These are phyloP conservation scores for Penicillium fimorum DNA, from an alignment of 495 filamentous ascomycete species.

Conservation along the genomic window DNA sequence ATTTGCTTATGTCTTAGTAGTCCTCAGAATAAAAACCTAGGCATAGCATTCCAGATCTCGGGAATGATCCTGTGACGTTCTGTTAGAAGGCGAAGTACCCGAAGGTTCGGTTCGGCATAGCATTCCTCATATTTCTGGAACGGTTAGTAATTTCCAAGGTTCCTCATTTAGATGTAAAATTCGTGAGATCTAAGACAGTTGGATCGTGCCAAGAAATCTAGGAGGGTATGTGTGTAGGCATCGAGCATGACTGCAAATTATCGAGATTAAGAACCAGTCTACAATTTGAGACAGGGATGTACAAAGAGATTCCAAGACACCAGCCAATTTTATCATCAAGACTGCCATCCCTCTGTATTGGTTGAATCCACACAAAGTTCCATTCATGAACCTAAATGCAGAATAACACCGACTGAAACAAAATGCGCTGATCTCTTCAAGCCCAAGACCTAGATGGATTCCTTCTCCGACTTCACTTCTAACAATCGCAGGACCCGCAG, in stretches of 20 bases:
- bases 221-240: conserved; percentile 1
- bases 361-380: neutral
- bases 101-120: neutral
- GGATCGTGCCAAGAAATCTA: neutral
- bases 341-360: neutral
- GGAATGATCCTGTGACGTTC: neutral
- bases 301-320: neutral
- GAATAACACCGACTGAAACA: neutral
- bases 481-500: conserved; percentile 31
- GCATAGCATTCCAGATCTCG: neutral
- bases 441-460: neutral
- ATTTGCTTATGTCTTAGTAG: neutral
- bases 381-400: neutral
- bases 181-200: conserved; percentile 2
- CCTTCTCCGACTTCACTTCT: conserved; percentile 5
- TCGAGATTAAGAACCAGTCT: neutral
- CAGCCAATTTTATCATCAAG: neutral
- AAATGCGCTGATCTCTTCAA: neutral
- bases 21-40: neutral
- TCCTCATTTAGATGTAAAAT: neutral
- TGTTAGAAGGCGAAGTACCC: neutral
- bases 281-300: neutral
- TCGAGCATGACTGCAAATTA: neutral
- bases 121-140: neutral
- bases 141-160: neutral